Percentiles rank a stretch among this genome's conserved stretches.
Evolutionary conservation across 225 moss, liverwort and hornwort species (phyloP).

Genomic region (Rhytidiadelphus loreus): DNA sequence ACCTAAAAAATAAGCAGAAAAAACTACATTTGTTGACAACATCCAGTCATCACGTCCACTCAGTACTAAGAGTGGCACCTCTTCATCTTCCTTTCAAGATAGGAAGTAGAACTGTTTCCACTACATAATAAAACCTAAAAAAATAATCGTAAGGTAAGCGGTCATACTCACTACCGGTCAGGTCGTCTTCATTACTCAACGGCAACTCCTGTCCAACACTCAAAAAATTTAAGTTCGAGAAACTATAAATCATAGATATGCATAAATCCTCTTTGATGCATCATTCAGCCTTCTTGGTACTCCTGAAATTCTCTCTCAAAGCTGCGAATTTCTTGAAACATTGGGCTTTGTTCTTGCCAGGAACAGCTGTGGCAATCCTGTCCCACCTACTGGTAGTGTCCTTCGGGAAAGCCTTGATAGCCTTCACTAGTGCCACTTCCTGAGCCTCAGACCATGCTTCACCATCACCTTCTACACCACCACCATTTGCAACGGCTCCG

Average conservation of each 20-base stretch:
- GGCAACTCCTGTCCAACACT: constrained; percentile 2
- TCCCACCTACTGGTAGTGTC: constrained; percentile 79
- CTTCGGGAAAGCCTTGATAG: constrained; percentile 83
- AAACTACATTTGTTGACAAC: neutral
- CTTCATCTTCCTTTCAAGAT: constrained; percentile 21
- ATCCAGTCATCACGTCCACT: neutral
- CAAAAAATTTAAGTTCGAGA: neutral
- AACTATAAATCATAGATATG: neutral
- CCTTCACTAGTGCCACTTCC: constrained; percentile 78
- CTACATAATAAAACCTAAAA: constrained; percentile 5
- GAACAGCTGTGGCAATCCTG: constrained; percentile 79
- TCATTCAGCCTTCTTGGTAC: constrained; percentile 63
- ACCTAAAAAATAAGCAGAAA: constrained; percentile 6
- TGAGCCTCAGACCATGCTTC: constrained; percentile 77
- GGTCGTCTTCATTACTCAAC: neutral
- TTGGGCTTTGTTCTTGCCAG: constrained; percentile 67
- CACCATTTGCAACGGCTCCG: constrained; percentile 34
- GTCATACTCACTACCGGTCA: neutral
- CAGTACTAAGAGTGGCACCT: neutral
- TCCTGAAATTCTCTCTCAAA: constrained; percentile 84
- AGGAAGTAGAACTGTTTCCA: neutral
- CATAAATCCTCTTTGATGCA: neutral
- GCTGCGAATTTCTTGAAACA: constrained; percentile 81
- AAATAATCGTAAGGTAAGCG: neutral
- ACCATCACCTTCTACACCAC: constrained; percentile 13